phyloP scores from a whole-genome alignment of 306 rosid genomes.

The Bauhinia variegata region DNA sequence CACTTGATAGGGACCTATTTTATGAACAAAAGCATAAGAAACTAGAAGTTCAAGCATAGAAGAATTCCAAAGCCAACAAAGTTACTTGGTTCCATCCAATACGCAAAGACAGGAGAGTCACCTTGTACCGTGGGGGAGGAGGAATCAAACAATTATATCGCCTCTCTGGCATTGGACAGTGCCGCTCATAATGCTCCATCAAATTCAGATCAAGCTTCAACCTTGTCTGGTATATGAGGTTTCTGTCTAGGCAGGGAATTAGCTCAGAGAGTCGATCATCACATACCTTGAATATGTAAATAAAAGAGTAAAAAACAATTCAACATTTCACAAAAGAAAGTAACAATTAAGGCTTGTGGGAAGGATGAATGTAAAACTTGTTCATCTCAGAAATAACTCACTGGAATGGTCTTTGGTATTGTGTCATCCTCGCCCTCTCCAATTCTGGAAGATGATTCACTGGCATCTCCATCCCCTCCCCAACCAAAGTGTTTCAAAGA shows the following conservation, averaged over 20 bases:
- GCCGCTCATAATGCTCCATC: conserved; percentile 97
- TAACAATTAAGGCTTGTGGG: conserved; percentile 5
- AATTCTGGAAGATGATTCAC: conserved; percentile 49
- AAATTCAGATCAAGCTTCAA: conserved; percentile 76
- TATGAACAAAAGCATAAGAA: conserved; percentile 35
- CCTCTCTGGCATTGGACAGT: conserved; percentile 85
- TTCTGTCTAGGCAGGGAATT: conserved; percentile 91
- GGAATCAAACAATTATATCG: conserved; percentile 91
- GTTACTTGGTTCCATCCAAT: conserved; percentile 22
- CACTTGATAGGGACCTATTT: conserved; percentile 86
- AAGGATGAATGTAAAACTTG: conserved; percentile 21
- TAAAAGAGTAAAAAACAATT: conserved; percentile 22
- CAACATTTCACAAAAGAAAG: too few relatives aligned
- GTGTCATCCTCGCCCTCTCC: conserved; percentile 48
- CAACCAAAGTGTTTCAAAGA: conserved; percentile 55
- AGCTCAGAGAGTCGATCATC: conserved; percentile 86
- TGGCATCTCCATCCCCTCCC: conserved; percentile 55
- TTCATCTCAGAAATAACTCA: conserved; percentile 52
- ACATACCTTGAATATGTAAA: conserved; percentile 66
- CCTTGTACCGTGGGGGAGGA: conserved; percentile 94
- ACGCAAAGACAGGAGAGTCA: conserved; percentile 34
- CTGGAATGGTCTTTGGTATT: conserved; percentile 73
- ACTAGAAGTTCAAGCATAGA: conserved; percentile 29
- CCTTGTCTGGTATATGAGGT: conserved; percentile 87
- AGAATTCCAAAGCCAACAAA: conserved; percentile 14